Conservation (phyloP, 2,329 filamentous ascomycete species). For the Aaosphaeria arxii region DNA sequence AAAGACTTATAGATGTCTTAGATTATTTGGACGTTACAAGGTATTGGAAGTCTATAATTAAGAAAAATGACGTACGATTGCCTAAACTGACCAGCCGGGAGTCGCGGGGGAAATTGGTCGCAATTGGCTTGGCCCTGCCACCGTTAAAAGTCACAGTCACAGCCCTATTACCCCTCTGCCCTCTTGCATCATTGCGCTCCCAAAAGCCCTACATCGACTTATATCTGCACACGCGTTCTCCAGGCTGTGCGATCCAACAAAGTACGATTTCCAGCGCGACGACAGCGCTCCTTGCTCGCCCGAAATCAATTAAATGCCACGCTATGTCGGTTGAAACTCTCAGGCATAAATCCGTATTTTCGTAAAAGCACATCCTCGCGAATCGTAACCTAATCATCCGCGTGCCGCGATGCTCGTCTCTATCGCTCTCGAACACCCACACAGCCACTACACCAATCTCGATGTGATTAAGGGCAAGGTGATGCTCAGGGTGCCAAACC, state of each 20-base stretch:
- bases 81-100: no score
- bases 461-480: slow-evolving; percentile 65
- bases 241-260: not conserved
- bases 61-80: no score
- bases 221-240: not conserved
- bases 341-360: not conserved
- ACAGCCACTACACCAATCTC: slow-evolving; percentile 76
- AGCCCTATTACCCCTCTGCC: not conserved
- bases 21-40: no score
- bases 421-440: slow-evolving; percentile 62
- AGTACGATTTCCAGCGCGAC: not conserved
- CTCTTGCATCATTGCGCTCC: not conserved
- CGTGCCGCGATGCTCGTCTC: slow-evolving; percentile 49
- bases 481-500: slow-evolving; percentile 42
- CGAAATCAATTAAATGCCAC: no score
- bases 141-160: no score
- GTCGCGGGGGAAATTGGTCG: no score
- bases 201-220: no score
- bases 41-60: no score
- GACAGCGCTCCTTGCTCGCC: not conserved
- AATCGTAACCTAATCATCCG: not conserved
- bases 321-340: not conserved
- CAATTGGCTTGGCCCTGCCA: no score
- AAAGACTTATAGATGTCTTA: no score
- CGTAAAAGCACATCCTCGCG: not conserved